phyloP scores from a whole-genome alignment of 495 filamentous ascomycete genomes.

The Penicillium antarcticum region DNA sequence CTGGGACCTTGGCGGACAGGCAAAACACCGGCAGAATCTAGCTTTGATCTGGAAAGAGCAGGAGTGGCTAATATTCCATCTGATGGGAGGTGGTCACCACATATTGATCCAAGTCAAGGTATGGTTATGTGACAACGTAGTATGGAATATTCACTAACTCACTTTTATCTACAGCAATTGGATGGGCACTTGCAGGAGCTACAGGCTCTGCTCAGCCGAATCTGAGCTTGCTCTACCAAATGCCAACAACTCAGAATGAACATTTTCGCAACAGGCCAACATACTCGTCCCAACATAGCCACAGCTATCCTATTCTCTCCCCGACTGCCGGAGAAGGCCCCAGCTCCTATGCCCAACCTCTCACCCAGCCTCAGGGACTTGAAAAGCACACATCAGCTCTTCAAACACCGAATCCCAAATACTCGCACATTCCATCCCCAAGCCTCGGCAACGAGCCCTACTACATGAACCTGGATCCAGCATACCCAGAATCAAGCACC shows the following conservation, averaged over 20 bases:
- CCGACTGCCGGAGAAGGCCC: conserved; percentile 16
- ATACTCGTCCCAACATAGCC: conserved; percentile 34
- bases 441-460: conserved; percentile 19
- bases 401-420: conserved; percentile 16
- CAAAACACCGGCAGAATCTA: conserved; percentile 22
- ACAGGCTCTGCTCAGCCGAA: conserved; percentile 79
- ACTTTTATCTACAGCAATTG: conserved; percentile 51
- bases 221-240: conserved; percentile 69
- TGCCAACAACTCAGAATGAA: conserved; percentile 31
- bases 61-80: conserved; percentile 24
- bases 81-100: conserved; percentile 39
- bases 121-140: conserved; percentile 29
- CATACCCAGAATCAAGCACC: conserved; percentile 24
- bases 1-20: conserved; percentile 42
- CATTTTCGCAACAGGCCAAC: conserved; percentile 14
- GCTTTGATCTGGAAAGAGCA: conserved; percentile 19
- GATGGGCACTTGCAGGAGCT: conserved; percentile 75
- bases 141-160: conserved; percentile 18
- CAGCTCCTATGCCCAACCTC: conserved; percentile 17
- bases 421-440: conserved; percentile 14
- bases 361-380: conserved; percentile 12
- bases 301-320: conserved; percentile 29
- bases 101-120: conserved; percentile 52
- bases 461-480: conserved; percentile 27
- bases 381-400: conserved; percentile 18